Conservation (phyloP, 805 yeast species). For the Yamadazyma sp. region DNA sequence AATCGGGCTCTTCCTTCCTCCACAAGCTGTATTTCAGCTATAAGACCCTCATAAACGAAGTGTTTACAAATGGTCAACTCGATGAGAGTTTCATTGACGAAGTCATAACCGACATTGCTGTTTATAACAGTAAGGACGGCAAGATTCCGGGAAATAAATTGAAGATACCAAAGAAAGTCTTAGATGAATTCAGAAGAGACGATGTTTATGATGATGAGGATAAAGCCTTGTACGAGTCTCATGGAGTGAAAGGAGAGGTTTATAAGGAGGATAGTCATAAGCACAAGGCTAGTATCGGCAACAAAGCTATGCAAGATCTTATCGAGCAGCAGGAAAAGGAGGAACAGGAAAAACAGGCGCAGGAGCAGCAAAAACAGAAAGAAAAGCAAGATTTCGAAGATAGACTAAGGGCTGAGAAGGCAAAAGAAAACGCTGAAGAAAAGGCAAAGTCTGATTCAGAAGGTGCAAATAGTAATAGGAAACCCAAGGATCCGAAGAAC, state of each 20-base stretch:
- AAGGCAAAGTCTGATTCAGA: not conserved
- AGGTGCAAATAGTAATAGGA: not conserved
- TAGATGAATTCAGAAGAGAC: constrained; percentile 27
- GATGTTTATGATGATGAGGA: constrained; percentile 31
- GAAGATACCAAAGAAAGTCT: constrained; percentile 28
- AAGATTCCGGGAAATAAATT: constrained; percentile 37
- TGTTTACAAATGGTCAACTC: constrained; percentile 14
- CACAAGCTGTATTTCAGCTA: constrained; percentile 39
- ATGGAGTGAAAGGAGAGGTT: constrained; percentile 15
- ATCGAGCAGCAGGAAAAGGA: constrained; percentile 11
- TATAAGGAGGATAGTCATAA: constrained; percentile 14
- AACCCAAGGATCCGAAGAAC: not conserved
- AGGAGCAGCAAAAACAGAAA: constrained; percentile 7
- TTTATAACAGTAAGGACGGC: constrained; percentile 36
- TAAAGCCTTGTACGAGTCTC: constrained; percentile 14
- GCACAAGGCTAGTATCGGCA: constrained; percentile 16
- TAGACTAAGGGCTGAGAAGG: constrained; percentile 4
- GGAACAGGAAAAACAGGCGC: constrained; percentile 5
- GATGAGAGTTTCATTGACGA: constrained; percentile 16
- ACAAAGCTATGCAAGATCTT: constrained; percentile 9
- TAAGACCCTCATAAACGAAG: constrained; percentile 25
- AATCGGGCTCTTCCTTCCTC: constrained; percentile 45
- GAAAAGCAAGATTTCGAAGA: constrained; percentile 9
- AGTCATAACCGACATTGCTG: constrained; percentile 43
- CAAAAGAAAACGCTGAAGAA: not conserved